Base-by-base conservation (phyloP, 495 filamentous ascomycete genomes). In the Trichoderma virens region DNA sequence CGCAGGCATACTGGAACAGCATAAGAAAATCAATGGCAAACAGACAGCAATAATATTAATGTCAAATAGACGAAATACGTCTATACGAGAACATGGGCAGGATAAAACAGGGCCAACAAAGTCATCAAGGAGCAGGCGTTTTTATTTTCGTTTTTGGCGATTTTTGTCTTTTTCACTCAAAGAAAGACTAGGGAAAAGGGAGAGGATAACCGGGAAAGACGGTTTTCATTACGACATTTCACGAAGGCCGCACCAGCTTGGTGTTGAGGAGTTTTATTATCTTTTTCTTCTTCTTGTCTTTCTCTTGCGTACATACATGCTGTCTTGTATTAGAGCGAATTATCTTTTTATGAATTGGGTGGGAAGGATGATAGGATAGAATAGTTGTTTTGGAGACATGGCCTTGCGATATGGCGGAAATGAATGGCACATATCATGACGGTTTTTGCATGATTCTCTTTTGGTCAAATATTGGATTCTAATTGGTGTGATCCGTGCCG, bases 1-100 rank as follows among this genome's bases (percentile, higher is more conserved):
- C 92, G 1, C 67, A 73, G 32, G 79, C 75, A 14, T 82, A 81
- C 63, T 82, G 78, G 78, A 70, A 72, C 20, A 78, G 76, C 65
- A 87, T 82, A 74, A 86, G 76, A 74, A 79, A 77, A 65, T 71
- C 72, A 11, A 71, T 75, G 31, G 62, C 31, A 14, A 51, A 51
- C 7, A 51, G 45, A 20, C 45, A 16, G 16, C 45, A 51, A 20
- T 51, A 51, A 51, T 25, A 25, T 16, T 51, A 51, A 51, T 51
- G n/a, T n/a, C n/a, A 51, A 20, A 2, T 11, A 9, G n/a, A 7
- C 16, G 9, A 20, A 25, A 4, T 20, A 20, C 20, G 20, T n/a
- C 20, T n/a, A 9, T 16, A 51, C 8, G n/a, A 51, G 45, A 11
- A 41, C 18, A 41, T 18, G 38, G 18, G 11, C 38, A 18, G 38